Conservation (phyloP, 805 yeast species). For the Ogataea henricii region DNA sequence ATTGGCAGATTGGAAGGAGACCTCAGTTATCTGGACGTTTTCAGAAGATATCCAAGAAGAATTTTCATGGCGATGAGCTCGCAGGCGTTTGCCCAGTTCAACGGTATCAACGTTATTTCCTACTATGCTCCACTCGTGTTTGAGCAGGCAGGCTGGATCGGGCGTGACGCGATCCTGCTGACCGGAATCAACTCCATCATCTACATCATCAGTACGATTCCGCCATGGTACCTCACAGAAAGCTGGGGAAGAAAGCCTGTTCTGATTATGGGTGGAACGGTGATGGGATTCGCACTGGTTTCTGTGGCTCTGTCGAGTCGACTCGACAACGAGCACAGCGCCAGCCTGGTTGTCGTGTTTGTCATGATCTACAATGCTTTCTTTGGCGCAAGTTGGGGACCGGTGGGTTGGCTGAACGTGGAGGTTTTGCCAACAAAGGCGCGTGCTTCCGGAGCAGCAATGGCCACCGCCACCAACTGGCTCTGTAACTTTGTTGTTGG, state of each 20-base stretch:
- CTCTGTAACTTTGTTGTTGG: constrained; percentile 90
- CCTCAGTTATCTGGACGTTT: constrained; percentile 71
- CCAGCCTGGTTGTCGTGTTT: constrained; percentile 69
- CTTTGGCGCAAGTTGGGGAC: constrained; percentile 93
- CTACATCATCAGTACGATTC: constrained; percentile 63
- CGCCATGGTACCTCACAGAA: constrained; percentile 91
- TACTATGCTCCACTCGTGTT: constrained; percentile 93
- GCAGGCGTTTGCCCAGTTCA: constrained; percentile 89
- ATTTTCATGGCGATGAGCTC: constrained; percentile 87
- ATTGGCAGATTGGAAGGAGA: constrained; percentile 82
- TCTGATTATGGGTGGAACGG: constrained; percentile 71
- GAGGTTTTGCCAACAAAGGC: constrained; percentile 84
- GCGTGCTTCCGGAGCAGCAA: constrained; percentile 86
- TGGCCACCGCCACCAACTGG: constrained; percentile 93
- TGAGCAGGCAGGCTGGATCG: constrained; percentile 94
- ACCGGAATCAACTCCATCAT: constrained; percentile 76
- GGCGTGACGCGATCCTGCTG: constrained; percentile 85
- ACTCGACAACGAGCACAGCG: constrained; percentile 51
- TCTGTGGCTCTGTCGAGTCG: constrained; percentile 63
- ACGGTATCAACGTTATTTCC: constrained; percentile 90
- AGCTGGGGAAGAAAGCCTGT: constrained; percentile 91
- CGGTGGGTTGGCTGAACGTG: constrained; percentile 85
- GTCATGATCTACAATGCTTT: constrained; percentile 81
- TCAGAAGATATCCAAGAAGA: constrained; percentile 72
- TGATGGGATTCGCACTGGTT: constrained; percentile 74